Evolutionary conservation across 2,329 filamentous ascomycete genomes (phyloP), one percentile per base, ranked within the genome.

Genomic region (Xylaria sp.): DNA sequence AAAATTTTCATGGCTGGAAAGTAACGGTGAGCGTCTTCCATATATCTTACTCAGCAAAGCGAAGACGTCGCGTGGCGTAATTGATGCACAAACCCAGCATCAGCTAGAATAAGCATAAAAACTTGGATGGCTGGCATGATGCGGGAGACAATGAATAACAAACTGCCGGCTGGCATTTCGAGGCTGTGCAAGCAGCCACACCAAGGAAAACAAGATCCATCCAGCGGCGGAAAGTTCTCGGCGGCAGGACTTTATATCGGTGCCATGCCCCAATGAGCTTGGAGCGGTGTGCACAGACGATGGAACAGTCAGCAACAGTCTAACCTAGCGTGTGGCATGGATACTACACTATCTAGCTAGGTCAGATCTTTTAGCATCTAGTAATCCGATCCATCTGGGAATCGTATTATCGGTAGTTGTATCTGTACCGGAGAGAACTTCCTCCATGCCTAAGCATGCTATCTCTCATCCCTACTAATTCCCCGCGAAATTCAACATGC

Each of bases 271-370:
- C 39, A 41, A 28, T 13, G 8, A 32, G 34, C 51, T 54, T 25
- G 41, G 41, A 66, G 69, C 69, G 69, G 69, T 69, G 63, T 63
- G 63, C 51, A 46, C 52, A 50, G 44, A 61, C 62, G 15, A 57
- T 44, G 59, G 66, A 66, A 71, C 69, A 71, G 69, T 71, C 69
- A 71, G 69, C 69, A 69, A 28, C 52, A 15, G 28, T 18, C 52
- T 55, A 34, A 37, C 25, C 18, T n/a, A 65, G 37, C 44, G 52
- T 56, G 13, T 34, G 9, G n/a, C 39, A 23, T 44, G 12, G 28
- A 41, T 28, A 39, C 51, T 51, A 62, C 46, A 50, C n/a, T 10
- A n/a, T 48, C 44, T 48, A 9, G 7, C 18, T 34, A 34, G 32
- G 48, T 37, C 37, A 18, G 58, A 52, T 41, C 59, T 41, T 41